Conservation (phyloP, 108 stramenopile genomes). For the Stephanodiscus minutulus region DNA sequence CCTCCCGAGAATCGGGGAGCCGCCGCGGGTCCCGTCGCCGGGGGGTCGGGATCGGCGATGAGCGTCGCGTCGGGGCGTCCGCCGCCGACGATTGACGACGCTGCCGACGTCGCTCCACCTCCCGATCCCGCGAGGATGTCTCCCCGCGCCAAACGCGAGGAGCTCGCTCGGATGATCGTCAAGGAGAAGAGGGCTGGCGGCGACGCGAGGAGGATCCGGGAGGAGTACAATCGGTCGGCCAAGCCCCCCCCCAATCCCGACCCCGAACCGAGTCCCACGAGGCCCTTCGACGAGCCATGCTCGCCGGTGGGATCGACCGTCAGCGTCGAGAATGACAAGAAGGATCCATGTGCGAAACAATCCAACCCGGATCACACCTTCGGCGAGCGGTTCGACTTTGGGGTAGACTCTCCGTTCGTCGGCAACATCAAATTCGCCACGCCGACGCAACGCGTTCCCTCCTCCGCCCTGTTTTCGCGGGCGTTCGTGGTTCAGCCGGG, state of each 20-base stretch:
- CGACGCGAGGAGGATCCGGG: not conserved
- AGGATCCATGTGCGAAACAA: not conserved
- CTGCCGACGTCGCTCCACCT: not conserved
- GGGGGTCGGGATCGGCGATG: too few species aligned
- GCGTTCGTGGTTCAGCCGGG: slow-evolving; percentile 38
- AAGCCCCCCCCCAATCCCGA: not conserved
- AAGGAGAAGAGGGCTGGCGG: not conserved
- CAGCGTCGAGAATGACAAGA: slow-evolving; percentile 4
- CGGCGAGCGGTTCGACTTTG: slow-evolving; percentile 10
- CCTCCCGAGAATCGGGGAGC: not conserved
- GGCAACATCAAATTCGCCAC: slow-evolving; percentile 43
- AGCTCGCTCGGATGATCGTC: not conserved
- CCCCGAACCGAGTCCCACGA: slow-evolving; percentile 19
- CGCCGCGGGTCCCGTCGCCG: not conserved
- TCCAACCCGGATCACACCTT: slow-evolving; percentile 17
- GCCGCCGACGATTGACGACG: not conserved
- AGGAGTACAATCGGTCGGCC: not conserved
- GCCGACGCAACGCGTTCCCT: slow-evolving; percentile 17
- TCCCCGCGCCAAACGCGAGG: not conserved
- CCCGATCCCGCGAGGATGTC: not conserved
- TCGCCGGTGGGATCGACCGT: slow-evolving; percentile 13
- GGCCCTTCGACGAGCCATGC: slow-evolving; percentile 20
- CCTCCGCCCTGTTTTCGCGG: slow-evolving; percentile 40
- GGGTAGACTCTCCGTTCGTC: slow-evolving; percentile 30
- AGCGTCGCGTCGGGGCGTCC: not conserved